Percentiles rank a stretch among this genome's conserved stretches.
These are phyloP conservation scores for Trypanosoma mega DNA, from an alignment of 208 protist genomes.

Conservation along the genomic window DNA sequence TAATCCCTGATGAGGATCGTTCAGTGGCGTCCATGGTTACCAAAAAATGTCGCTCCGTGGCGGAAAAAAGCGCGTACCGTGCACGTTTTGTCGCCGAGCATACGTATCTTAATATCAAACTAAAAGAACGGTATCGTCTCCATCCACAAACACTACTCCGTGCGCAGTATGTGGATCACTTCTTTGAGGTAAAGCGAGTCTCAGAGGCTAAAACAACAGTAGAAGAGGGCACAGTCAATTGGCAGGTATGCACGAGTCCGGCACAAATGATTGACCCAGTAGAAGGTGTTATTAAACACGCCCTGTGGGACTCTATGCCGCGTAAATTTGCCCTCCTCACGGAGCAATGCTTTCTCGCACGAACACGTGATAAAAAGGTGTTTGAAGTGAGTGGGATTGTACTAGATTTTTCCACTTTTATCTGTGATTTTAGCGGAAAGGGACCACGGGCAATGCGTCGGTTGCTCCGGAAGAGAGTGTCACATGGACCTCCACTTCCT, in stretches of 20 bases:
- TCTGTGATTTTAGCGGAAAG: constrained; percentile 76
- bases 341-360: constrained; percentile 72
- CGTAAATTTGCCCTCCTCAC: constrained; percentile 54
- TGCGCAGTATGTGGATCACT: constrained; percentile 77
- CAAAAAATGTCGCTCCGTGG: constrained; percentile 43
- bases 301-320: constrained; percentile 73
- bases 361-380: constrained; percentile 42
- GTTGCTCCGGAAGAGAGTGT: constrained; percentile 47
- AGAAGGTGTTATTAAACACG: constrained; percentile 75
- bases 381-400: constrained; percentile 49
- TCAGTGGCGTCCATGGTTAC: constrained; percentile 59
- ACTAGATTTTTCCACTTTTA: constrained; percentile 54
- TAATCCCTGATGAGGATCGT: constrained; percentile 74
- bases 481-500: constrained; percentile 43
- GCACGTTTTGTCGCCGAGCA: constrained; percentile 44
- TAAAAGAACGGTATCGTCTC: constrained; percentile 57
- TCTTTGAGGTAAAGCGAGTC: constrained; percentile 50
- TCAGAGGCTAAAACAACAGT: constrained; percentile 64
- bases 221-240: constrained; percentile 71
- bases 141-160: constrained; percentile 73
- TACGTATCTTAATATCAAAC: constrained; percentile 42
- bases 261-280: constrained; percentile 58
- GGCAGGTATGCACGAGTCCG: constrained; percentile 73
- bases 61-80: constrained; percentile 38
- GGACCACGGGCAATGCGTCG: constrained; percentile 75